A percentile compares a stretch with the other conserved stretches of the same genome.
phyloP scores from a whole-genome alignment of 2,329 filamentous ascomycete species.

The Falciphora oryzae region DNA sequence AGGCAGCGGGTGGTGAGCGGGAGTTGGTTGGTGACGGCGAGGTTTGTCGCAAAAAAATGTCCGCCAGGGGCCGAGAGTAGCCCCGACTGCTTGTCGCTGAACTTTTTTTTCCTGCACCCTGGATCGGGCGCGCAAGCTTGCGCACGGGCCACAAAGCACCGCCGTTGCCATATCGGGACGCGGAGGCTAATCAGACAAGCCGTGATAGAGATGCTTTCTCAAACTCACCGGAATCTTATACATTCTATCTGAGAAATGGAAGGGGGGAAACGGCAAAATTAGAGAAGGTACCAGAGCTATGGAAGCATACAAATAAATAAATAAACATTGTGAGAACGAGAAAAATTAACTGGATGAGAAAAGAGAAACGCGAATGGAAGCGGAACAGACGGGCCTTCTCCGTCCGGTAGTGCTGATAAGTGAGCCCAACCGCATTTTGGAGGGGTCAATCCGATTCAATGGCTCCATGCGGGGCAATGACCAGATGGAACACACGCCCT shows the following conservation, averaged over 20 bases:
- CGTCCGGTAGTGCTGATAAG: not conserved
- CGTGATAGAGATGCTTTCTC: too few relatives aligned
- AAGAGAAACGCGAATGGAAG: not conserved
- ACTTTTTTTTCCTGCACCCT: conserved; percentile 6
- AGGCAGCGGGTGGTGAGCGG: not conserved
- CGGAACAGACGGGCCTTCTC: not conserved
- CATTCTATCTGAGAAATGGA: not conserved
- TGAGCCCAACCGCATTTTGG: not conserved
- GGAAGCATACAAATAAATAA: not conserved
- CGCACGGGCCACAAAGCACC: not conserved
- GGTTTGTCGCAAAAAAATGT: not conserved
- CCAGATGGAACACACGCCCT: not conserved
- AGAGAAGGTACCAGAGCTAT: not conserved
- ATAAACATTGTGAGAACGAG: too few relatives aligned
- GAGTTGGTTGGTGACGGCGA: not conserved
- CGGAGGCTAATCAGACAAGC: not conserved
- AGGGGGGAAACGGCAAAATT: not conserved
- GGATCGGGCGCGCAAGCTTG: not conserved
- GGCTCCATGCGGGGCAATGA: not conserved
- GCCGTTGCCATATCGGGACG: not conserved
- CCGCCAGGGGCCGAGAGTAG: not conserved
- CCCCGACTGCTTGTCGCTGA: not conserved
- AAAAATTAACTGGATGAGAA: too few relatives aligned
- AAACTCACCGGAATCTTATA: too few relatives aligned
- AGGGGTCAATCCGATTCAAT: not conserved